Evolutionary conservation across 495 filamentous ascomycete species (phyloP).

Genomic region (Podospora comata): DNA sequence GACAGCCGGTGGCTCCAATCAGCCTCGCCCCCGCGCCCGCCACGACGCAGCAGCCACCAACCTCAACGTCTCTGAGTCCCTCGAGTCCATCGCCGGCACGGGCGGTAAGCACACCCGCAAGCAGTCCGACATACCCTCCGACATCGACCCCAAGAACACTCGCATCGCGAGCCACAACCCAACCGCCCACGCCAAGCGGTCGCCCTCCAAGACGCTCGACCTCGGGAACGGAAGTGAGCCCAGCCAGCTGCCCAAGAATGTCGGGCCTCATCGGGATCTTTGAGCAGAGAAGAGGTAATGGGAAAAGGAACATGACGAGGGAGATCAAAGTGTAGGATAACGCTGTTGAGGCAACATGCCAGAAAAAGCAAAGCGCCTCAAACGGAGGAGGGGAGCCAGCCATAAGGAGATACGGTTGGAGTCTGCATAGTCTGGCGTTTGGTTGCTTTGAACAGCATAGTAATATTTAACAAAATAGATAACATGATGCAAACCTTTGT

Average conservation of each 20-base stretch:
- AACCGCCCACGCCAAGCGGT: neutral
- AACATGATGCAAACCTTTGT: too few relatives aligned
- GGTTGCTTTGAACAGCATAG: too few relatives aligned
- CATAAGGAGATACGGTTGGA: too few relatives aligned
- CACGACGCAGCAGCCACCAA: neutral
- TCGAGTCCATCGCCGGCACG: slow-evolving; percentile 17
- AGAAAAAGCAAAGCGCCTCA: too few relatives aligned
- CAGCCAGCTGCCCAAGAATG: neutral
- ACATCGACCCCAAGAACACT: neutral
- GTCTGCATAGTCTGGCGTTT: too few relatives aligned
- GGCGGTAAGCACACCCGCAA: slow-evolving; percentile 22
- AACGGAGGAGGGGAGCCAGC: too few relatives aligned
- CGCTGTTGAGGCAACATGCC: too few relatives aligned
- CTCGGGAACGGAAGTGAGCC: neutral
- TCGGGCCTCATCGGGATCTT: neutral
- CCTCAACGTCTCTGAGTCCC: slow-evolving; percentile 14
- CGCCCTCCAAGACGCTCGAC: neutral
- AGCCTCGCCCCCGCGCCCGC: slow-evolving; percentile 21
- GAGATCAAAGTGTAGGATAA: neutral
- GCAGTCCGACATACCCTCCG: neutral
- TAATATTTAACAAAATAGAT: too few relatives aligned
- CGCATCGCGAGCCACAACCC: neutral
- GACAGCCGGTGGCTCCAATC: slow-evolving; percentile 27
- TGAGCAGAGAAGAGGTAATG: neutral
- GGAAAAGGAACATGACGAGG: too few relatives aligned